A percentile compares a stretch with the other conserved stretches of the same genome.
Evolutionary conservation across 1,284 basidiomycete genomes (phyloP).

Genomic region (Agaricales sp.): DNA sequence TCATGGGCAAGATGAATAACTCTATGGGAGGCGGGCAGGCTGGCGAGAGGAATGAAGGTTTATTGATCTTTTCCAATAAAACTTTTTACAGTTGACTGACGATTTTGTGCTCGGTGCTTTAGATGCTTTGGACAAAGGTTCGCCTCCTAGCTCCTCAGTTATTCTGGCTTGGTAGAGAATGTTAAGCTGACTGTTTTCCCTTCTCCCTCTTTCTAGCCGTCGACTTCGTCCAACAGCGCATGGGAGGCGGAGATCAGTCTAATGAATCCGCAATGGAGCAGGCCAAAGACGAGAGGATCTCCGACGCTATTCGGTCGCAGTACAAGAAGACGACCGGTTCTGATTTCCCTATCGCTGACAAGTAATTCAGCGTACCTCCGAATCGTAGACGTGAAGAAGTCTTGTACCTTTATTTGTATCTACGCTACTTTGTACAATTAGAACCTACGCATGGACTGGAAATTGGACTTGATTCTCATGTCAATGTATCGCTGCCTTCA

Average conservation of each 20-base stretch:
- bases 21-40: constrained; percentile 12
- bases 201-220: no score
- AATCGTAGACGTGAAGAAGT: neutral
- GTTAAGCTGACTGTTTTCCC: neutral
- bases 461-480: no score
- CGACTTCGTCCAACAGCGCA: constrained; percentile 20
- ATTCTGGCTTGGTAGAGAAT: neutral
- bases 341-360: constrained; percentile 21
- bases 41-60: constrained; percentile 15
- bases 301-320: constrained; percentile 18
- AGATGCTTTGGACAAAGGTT: neutral
- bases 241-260: constrained; percentile 18
- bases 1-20: constrained; percentile 12
- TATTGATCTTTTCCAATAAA: neutral
- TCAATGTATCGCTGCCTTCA: no score
- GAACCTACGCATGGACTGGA: no score
- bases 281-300: constrained; percentile 25
- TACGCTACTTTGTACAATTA: no score
- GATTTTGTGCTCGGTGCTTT: neutral
- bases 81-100: neutral
- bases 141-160: neutral
- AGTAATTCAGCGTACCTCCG: constrained; percentile 8
- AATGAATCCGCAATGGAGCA: constrained; percentile 25
- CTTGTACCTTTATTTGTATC: constrained; percentile 3
- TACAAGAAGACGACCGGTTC: constrained; percentile 20